Conservation (phyloP, 1,139 yeast genomes). For the Geotrichum carabidarum region DNA sequence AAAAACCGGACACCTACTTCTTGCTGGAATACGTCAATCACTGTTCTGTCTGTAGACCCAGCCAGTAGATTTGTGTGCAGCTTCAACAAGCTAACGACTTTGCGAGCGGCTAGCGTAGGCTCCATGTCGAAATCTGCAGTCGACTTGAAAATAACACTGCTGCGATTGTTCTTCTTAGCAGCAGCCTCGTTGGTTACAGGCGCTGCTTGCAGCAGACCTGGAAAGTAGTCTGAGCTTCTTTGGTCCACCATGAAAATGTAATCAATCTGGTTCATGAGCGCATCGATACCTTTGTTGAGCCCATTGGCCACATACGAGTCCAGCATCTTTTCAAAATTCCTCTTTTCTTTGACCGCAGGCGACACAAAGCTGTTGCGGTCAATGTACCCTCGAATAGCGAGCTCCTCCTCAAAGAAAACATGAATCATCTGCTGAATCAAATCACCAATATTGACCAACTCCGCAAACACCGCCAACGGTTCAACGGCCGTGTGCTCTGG, state of each 20-base stretch:
- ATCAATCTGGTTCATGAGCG: slow-evolving; percentile 71
- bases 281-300: slow-evolving; percentile 81
- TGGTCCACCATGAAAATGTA: slow-evolving; percentile 49
- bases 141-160: slow-evolving; percentile 9
- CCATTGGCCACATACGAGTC: slow-evolving; percentile 93
- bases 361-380: slow-evolving; percentile 73
- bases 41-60: slow-evolving; percentile 82
- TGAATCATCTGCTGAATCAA: slow-evolving; percentile 88
- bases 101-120: slow-evolving; percentile 67
- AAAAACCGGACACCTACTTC: slow-evolving; percentile 89
- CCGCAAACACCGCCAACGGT: slow-evolving; percentile 83
- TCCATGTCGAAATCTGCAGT: slow-evolving; percentile 42
- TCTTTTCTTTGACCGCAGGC: slow-evolving; percentile 74
- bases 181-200: background rate
- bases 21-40: slow-evolving; percentile 88
- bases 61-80: slow-evolving; percentile 72
- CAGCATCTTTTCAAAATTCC: slow-evolving; percentile 69
- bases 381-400: slow-evolving; percentile 56
- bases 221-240: slow-evolving; percentile 46
- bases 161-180: background rate
- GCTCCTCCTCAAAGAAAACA: slow-evolving; percentile 83
- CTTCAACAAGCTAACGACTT: slow-evolving; percentile 57
- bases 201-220: background rate
- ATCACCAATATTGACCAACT: slow-evolving; percentile 87
- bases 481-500: slow-evolving; percentile 45